Percentiles rank a stretch among this genome's conserved stretches.
These are phyloP conservation scores for Hawksworthiomyces lignivorus DNA, from an alignment of 2,329 filamentous ascomycete species.

Conservation along the genomic window DNA sequence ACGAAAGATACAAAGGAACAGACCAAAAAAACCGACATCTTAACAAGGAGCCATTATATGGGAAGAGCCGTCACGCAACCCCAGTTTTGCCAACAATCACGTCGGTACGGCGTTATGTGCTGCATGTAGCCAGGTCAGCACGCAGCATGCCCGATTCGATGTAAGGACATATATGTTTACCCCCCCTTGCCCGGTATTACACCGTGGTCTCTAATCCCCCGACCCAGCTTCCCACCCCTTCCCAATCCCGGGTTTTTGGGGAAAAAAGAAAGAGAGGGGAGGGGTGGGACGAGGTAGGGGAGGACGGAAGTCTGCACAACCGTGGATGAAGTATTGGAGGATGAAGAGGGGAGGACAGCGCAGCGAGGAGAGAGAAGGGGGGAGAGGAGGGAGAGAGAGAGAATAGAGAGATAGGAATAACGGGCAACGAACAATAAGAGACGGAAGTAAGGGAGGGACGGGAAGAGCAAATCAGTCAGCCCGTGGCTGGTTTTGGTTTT, in stretches of 20 bases:
- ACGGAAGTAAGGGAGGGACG: background rate
- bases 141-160: too few species aligned
- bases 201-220: too few species aligned
- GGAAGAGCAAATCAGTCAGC: too few species aligned
- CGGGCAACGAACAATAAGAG: background rate
- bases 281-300: background rate
- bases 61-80: slow-evolving; percentile 1
- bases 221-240: background rate
- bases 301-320: background rate
- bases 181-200: too few species aligned
- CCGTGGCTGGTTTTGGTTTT: too few species aligned
- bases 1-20: background rate
- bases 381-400: background rate
- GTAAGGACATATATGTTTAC: too few species aligned
- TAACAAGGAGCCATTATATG: background rate
- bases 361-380: background rate
- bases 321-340: background rate
- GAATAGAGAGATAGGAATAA: too few species aligned
- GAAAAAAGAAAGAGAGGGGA: background rate
- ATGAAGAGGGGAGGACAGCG: background rate
- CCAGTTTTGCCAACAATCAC: slow-evolving; percentile 7
- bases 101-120: too few species aligned
- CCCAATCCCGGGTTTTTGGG: background rate
- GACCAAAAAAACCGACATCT: background rate
- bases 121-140: too few species aligned